Evolutionary conservation across 1,284 basidiomycete species (phyloP), one percentile per base, ranked within the genome.

Genomic region (Caloboletus inedulis): DNA sequence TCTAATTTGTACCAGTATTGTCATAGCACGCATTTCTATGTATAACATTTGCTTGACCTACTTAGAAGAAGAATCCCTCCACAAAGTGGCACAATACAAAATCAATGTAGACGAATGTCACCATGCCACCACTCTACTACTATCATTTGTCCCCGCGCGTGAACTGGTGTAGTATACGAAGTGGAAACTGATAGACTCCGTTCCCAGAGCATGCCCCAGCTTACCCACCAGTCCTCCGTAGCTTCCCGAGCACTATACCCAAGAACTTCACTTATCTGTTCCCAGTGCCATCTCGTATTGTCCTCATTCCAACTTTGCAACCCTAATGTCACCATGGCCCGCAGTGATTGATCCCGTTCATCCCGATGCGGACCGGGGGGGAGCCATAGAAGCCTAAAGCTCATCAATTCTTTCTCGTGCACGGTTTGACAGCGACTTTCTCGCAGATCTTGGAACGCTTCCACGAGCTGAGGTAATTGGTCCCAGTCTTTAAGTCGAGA

Each of bases 141-240:
- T 33, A 47, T 43, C 18, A 7, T 31, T 16, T 49, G 37, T 45
- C 29, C 49, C 3, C 3, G 30, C 7, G 4, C 14, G 12, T 34
- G 8, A 2, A 47, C 7, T 31, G 33, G 19, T 18, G 31, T 8
- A 29, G 40, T 14, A 39, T 37, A 27, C 9, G 34, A 18, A 23
- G 12, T 13, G 9, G 41, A 44, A 27, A 16, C 23, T 2, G 60
- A 49, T 49, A 60, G 48, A 46, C 56, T 64, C 35, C 57, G 53
- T 45, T 69, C 65, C 12, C 63, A 58, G 36, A 73, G 54, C 16
- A 61, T 40, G 2, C 72, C 73, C 73, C 69, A 75, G 45, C 69
- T 69, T 23, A 67, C 56, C 74, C 74, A 75, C 74, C 72, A 75
- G 47, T 72, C 67, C 49, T 74, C 72, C 0, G 68, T 69, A 21